Conservation (phyloP, 331 rosid genomes). For the Malus hybrid region DNA sequence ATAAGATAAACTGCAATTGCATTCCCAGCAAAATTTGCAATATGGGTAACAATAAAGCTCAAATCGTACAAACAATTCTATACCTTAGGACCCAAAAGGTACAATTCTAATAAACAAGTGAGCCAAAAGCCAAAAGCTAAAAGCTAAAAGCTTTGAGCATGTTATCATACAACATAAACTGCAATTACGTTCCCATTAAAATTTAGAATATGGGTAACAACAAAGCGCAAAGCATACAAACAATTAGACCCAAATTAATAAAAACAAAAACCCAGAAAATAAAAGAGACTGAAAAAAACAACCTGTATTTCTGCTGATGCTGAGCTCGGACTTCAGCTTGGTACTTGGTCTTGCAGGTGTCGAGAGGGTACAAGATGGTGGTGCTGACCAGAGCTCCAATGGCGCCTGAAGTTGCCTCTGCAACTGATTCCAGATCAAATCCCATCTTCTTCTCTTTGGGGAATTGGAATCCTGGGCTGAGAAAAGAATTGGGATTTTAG, state of each 20-base stretch:
- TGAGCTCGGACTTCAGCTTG: slow-evolving; percentile 89
- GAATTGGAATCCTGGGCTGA: neutral
- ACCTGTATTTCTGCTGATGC: slow-evolving; percentile 77
- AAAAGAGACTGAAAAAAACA: neutral
- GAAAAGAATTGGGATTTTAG: slow-evolving; percentile 9
- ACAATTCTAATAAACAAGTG: neutral
- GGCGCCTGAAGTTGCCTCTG: slow-evolving; percentile 96
- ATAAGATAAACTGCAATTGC: neutral
- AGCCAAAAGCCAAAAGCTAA: neutral
- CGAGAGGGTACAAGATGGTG: slow-evolving; percentile 82
- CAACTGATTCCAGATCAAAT: slow-evolving; percentile 69
- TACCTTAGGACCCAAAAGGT: too few species aligned
- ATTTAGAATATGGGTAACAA: neutral
- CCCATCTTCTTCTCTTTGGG: slow-evolving; percentile 37
- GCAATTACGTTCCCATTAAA: neutral
- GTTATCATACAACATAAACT: neutral
- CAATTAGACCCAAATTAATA: neutral
- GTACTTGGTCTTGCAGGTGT: slow-evolving; percentile 90
- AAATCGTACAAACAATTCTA: neutral
- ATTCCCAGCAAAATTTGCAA: neutral
- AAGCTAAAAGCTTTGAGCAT: neutral
- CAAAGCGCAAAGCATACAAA: neutral
- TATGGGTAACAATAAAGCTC: neutral
- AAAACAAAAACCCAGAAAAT: neutral
- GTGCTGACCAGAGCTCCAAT: slow-evolving; percentile 92